Conservation (phyloP, 129 eudicot species). For the Arctium minus region DNA sequence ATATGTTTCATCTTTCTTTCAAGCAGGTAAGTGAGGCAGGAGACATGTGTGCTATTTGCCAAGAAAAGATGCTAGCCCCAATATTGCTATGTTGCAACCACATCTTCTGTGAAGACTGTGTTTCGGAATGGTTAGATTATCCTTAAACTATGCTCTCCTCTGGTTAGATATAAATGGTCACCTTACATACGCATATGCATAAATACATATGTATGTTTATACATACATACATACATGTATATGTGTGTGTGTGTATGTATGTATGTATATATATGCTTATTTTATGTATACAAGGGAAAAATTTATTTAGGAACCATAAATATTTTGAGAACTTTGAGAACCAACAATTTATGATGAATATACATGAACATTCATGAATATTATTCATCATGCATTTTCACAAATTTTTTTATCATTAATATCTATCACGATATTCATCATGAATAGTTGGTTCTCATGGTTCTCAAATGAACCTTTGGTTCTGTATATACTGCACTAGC, state of each 20-base stretch:
- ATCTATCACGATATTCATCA: no score
- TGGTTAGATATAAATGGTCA: not conserved
- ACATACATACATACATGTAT: not conserved
- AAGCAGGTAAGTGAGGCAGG: slow-evolving; percentile 74
- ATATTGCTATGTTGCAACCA: slow-evolving; percentile 69
- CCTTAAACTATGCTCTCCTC: not conserved
- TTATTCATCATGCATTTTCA: not conserved
- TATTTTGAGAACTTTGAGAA: not conserved
- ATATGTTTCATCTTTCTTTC: not conserved
- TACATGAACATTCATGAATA: no score
- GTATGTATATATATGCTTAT: not conserved
- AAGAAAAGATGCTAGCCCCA: slow-evolving; percentile 79
- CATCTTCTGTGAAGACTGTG: slow-evolving; percentile 82
- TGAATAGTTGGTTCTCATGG: not conserved
- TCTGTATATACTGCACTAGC: no score
- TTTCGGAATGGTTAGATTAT: slow-evolving; percentile 73
- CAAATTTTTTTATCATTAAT: no score
- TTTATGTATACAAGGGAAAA: no score
- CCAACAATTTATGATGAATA: not conserved
- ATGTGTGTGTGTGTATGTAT: no score
- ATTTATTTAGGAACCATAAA: not conserved
- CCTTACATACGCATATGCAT: not conserved
- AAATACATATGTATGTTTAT: not conserved
- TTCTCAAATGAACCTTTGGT: not conserved
- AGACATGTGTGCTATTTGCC: slow-evolving; percentile 85